Percentiles rank a stretch among this genome's conserved stretches.
These are phyloP conservation scores for Rhynchosporium secalis DNA, from an alignment of 2,329 filamentous ascomycete genomes.

Conservation along the genomic window DNA sequence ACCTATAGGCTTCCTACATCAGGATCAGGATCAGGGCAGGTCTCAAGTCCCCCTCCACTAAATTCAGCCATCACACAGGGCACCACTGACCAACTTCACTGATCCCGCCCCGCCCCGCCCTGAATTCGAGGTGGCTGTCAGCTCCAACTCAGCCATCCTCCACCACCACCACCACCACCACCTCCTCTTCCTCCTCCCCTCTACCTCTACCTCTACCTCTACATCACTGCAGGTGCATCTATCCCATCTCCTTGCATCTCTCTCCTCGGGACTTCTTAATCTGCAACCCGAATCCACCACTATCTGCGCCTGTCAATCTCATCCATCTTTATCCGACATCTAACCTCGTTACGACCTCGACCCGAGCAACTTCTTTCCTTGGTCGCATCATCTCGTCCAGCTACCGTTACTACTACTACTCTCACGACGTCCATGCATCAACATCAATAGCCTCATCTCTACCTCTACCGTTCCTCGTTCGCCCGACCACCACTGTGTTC, in stretches of 20 bases:
- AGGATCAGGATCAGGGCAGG: too few relatives aligned
- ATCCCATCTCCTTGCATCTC: constrained; percentile 2
- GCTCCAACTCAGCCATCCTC: not conserved
- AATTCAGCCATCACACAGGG: too few relatives aligned
- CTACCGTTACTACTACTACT: not conserved
- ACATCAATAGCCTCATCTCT: not conserved
- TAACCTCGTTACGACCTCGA: not conserved
- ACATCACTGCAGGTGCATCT: constrained; percentile 8
- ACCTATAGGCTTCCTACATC: too few relatives aligned
- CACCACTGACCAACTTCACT: not conserved
- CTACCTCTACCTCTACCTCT: not conserved
- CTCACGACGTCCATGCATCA: not conserved
- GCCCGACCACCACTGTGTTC: not conserved
- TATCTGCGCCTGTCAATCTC: too few relatives aligned
- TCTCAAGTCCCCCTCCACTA: too few relatives aligned
- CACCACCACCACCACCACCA: not conserved
- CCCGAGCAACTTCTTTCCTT: not conserved
- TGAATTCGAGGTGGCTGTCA: not conserved
- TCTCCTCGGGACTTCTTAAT: not conserved
- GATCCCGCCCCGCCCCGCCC: not conserved
- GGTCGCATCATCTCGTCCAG: constrained; percentile 10
- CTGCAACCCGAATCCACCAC: too few relatives aligned
- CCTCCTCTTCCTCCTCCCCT: not conserved
- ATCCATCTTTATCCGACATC: not conserved
- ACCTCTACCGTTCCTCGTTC: not conserved